Evolutionary conservation across 225 moss, liverwort and hornwort genomes (phyloP), one percentile per base, ranked within the genome.

Genomic region (Polytrichum formosum): DNA sequence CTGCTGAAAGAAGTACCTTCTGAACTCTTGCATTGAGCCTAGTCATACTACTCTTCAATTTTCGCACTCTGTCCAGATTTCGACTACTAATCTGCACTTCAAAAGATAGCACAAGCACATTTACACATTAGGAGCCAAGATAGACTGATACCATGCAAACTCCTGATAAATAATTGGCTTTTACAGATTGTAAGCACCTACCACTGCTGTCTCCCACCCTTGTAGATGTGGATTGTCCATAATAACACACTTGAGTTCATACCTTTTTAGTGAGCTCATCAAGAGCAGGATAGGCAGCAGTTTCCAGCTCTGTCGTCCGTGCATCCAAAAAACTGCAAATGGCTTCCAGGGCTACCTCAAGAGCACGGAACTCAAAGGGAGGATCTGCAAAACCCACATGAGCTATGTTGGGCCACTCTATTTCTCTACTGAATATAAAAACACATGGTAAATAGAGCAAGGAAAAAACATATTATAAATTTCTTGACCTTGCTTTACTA

Each of bases 261-360:
- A 86, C 98, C 92, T 94, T 99, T 69, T 89, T 94, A 10, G 91
- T 99, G 55, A 99, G 91, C 63, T 94, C 98, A 67, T 99, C 98
- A 46, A 99, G 76, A 74, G 98, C 98, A 56, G 98, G 98, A 82
- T 99, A 94, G 20, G 98, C 98, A 61, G 79, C 76, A 22, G 88
- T 73, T 78, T 94, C 98, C 68, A 99, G 80, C 84, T 99, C 98
- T 69, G 88, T 99, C 63, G 92, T 99, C 63, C 98, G 90, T 59
- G 98, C 98, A 72, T 99, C 98, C 72, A 99, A 73, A 82, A 87
- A 92, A 81, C 94, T 99, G 81, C 98, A 99, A 65, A 99, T 99
- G 6, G 92, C 98, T 87, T 99, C 98, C 67, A 99, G 80, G 29
- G 98, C 98, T 65, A 99, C 98, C 84, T 99, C 98, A 82, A 98